These are phyloP conservation scores for Suillus lakei DNA, from an alignment of 768 basidiomycete species.

Conservation along the genomic window DNA sequence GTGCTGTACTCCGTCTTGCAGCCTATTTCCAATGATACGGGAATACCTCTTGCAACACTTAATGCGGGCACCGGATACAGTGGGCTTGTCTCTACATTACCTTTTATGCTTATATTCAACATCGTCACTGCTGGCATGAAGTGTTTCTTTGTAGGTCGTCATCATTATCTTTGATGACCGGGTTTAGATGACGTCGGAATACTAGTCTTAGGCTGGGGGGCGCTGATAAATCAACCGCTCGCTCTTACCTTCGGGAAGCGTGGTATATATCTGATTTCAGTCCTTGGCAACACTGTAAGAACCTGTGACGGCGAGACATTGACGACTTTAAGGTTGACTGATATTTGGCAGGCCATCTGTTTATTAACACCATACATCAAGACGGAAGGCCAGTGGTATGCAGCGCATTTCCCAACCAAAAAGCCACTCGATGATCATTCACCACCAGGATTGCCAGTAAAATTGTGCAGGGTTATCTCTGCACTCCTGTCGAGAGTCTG, in stretches of 20 bases:
- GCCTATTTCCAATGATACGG: conserved; percentile 22
- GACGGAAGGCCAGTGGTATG: conserved; percentile 22
- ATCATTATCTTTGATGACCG: background rate
- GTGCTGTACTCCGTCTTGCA: conserved; percentile 24
- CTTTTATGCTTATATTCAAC: background rate
- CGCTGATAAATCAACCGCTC: conserved; percentile 23
- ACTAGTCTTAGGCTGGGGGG: conserved; percentile 23
- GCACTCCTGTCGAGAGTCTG: conserved; percentile 27
- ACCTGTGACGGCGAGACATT: no score
- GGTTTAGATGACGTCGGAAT: conserved; percentile 1
- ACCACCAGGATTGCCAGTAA: conserved; percentile 21
- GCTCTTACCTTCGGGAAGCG: conserved; percentile 26
- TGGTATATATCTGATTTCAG: conserved; percentile 21
- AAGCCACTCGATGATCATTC: background rate
- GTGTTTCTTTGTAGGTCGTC: conserved; percentile 22
- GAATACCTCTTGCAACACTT: conserved; percentile 23
- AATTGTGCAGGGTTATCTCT: conserved; percentile 24
- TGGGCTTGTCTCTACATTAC: background rate
- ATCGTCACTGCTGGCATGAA: background rate
- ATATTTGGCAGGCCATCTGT: conserved; percentile 19
- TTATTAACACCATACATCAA: conserved; percentile 24
- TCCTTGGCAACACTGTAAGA: conserved; percentile 22
- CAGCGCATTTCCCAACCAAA: background rate
- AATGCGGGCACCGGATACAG: conserved; percentile 26
- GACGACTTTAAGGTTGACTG: background rate